Evolutionary conservation across 108 stramenopile genomes (phyloP), one percentile per base, ranked within the genome.

Genomic region (Pelagomonas calceolata): DNA sequence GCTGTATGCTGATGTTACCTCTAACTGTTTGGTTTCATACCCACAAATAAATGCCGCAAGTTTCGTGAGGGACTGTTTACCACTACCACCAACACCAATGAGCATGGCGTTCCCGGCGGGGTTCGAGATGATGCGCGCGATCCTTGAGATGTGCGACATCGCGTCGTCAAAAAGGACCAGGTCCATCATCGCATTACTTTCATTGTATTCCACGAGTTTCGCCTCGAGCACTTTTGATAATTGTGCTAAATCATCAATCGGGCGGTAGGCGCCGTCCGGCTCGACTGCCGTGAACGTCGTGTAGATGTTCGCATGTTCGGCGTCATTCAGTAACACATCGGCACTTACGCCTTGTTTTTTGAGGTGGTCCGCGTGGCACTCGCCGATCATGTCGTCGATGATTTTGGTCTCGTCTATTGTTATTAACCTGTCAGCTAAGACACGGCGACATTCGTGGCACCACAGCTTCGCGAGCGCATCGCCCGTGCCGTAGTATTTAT

Each of bases 101-200:
- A 94, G 83, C 87, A 94, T 90, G 32, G 91, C 91, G 71, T 91
- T 87, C 21, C 93, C 93, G 36, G 84, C 82, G 3, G 93, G 90
- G 73, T 90, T 85, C 44, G 86, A 79, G 64, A 94, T 88, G 74
- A 94, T 91, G 30, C 93, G 79, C 63, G 81, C 79, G 70, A 94
- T 94, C 39, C 93, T 83, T 15, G 89, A 79, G 32, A 94, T 76
- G 74, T 94, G 93, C 71, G 84, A 82, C 74, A 92, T 89, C 65
- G 93, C 93, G 63, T 89, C 83, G 65, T 91, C 85, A 63, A 94
- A 94, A 14, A 94, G 85, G 7, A 94, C 92, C 30, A 94, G 83
- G 65, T 91, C 87, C 92, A 94, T 94, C 69, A 92, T 91, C 63
- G 89, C 78, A 73, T 90, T 88, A 75, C 74, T 82, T 72, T 92